Percentiles rank a stretch among this genome's conserved stretches.
phyloP scores from a whole-genome alignment of 2,329 filamentous ascomycete genomes.

The Blastomyces percursus region DNA sequence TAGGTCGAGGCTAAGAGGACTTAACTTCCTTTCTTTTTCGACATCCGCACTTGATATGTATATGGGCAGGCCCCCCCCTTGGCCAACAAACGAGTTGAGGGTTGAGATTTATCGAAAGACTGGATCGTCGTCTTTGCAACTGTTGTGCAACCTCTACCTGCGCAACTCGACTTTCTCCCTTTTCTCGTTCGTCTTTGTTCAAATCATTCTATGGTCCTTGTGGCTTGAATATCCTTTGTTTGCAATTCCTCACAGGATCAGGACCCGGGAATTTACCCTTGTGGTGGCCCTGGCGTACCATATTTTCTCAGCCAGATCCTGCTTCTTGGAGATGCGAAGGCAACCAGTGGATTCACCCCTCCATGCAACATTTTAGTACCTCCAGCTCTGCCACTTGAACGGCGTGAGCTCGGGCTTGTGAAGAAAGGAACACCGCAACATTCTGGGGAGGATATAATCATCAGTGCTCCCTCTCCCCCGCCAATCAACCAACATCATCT shows the following conservation, averaged over 20 bases:
- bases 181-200: neutral
- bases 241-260: neutral
- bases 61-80: neutral
- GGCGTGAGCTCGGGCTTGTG: neutral
- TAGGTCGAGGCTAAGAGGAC: neutral
- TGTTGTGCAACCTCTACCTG: neutral
- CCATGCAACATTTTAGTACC: slow-evolving; percentile 1
- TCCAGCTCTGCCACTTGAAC: neutral
- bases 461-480: neutral
- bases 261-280: neutral
- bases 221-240: neutral
- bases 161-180: neutral
- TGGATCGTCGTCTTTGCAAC: neutral
- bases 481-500: neutral
- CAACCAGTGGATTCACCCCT: neutral
- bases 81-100: neutral
- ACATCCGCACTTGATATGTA: neutral
- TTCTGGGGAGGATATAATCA: neutral
- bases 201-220: neutral
- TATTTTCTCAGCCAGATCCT: neutral
- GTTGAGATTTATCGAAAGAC: neutral
- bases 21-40: neutral
- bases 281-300: neutral
- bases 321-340: neutral
- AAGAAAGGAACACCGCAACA: neutral